Percentiles rank a stretch among this genome's conserved stretches.
Evolutionary conservation across 2,329 filamentous ascomycete species (phyloP).

Genomic region (Fusarium abutilonis): DNA sequence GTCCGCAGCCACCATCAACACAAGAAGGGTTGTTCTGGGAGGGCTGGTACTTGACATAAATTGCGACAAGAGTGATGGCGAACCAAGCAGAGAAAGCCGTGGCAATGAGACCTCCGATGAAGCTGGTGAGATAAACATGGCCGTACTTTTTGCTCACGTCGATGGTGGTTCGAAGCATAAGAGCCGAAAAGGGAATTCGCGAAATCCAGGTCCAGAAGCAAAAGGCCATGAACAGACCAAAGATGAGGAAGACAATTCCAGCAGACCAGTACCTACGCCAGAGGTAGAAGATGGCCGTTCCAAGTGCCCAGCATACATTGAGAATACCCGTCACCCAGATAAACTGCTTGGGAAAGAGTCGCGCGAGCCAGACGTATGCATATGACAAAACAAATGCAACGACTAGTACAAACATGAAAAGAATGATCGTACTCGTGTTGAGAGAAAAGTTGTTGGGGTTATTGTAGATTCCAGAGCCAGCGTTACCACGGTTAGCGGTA

Average conservation of each 20-base stretch:
- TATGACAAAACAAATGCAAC: slow-evolving; percentile 80
- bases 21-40: slow-evolving; percentile 62
- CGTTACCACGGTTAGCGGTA: slow-evolving; percentile 67
- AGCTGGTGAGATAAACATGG: slow-evolving; percentile 85
- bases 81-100: slow-evolving; percentile 86
- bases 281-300: slow-evolving; percentile 87
- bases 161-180: slow-evolving; percentile 88
- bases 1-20: slow-evolving; percentile 71
- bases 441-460: slow-evolving; percentile 72
- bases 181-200: slow-evolving; percentile 87
- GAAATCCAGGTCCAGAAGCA: slow-evolving; percentile 91
- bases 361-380: slow-evolving; percentile 78
- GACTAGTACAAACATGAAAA: slow-evolving; percentile 82
- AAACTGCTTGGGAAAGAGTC: slow-evolving; percentile 85
- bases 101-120: slow-evolving; percentile 81
- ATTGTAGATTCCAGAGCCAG: slow-evolving; percentile 79
- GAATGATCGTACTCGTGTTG: slow-evolving; percentile 83
- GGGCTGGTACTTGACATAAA: slow-evolving; percentile 87
- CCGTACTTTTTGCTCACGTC: slow-evolving; percentile 85
- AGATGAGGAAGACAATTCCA: slow-evolving; percentile 87
- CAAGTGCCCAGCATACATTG: slow-evolving; percentile 86
- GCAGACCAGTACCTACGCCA: slow-evolving; percentile 79
- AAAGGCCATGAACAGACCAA: slow-evolving; percentile 76
- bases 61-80: slow-evolving; percentile 82
- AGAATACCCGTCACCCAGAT: slow-evolving; percentile 93